Evolutionary conservation across 2,329 filamentous ascomycete species (phyloP), one percentile per base, ranked within the genome.

Genomic region (Drechslerella dactyloides): DNA sequence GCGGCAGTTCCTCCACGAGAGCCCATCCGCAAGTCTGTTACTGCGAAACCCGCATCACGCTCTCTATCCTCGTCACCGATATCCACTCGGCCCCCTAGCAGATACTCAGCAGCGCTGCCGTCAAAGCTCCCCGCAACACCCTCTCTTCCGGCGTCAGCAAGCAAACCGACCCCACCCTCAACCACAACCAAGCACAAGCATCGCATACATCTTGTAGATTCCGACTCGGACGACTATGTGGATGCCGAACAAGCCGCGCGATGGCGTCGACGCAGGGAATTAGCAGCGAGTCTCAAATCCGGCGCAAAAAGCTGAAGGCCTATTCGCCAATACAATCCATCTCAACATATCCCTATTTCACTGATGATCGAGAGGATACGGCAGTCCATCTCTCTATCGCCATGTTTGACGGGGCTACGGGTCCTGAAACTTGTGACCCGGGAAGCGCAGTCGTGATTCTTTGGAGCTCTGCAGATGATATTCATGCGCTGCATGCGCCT

Each of bases 171-270:
- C 7, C 7, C 19, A 2, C 17, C 23, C 17, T 23, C 51, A 6
- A 21, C 33, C 1, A 24, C 17, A 24, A 35, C 8, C 7, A 48
- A 24, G 17, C 21, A 44, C 17, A 69, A 63, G 53, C 10, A 58
- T 15, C 58, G 54, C 5, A 15, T 35, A 4, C n/a, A n/a, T 7
- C 6, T 66, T 1, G 19, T 40, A 17, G 55, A 65, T 30, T 65
- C 40, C 7, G 68, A 72, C 17, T 62, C 59, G 11, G 56, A 73
- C 21, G 69, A 73, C 24, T 65, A 53, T 30, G 56, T 61, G 30
- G 61, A 73, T 37, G 60, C 69, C 8, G 69, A 66, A 56, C 69
- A 66, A 62, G 60, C 61, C 17, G 62, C 27, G 21, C 69, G 69
- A 10, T 66, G 55, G 35, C 53, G 69, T 15, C 50, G 50, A 37